Evolutionary conservation across 805 yeast species (phyloP).

Genomic region (Candida dajiaensis): DNA sequence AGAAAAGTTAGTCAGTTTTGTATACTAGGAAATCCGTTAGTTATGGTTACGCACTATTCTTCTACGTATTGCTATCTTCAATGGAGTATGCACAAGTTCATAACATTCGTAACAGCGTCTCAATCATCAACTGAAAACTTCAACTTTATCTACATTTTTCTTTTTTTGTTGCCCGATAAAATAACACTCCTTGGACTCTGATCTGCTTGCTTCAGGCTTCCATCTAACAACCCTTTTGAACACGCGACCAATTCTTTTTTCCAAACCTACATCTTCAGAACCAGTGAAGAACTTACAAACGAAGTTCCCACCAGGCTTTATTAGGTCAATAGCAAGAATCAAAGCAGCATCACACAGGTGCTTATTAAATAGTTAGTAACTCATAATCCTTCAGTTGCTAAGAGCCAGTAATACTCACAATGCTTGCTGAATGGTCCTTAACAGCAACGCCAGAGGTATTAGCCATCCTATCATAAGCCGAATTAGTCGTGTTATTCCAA

Average conservation of each 20-base stretch:
- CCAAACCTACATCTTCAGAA: conserved; percentile 63
- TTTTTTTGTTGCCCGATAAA: conserved; percentile 60
- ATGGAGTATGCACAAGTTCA: background rate
- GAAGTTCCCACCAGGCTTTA: conserved; percentile 64
- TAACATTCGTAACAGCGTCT: background rate
- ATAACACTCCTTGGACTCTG: conserved; percentile 78
- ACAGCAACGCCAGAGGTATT: conserved; percentile 81
- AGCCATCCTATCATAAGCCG: conserved; percentile 84
- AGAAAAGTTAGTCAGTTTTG: background rate
- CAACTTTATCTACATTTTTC: conserved; percentile 34
- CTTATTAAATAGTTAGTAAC: conserved; percentile 23
- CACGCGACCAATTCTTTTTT: conserved; percentile 46
- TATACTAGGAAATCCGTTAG: background rate
- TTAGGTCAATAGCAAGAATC: conserved; percentile 62
- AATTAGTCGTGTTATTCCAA: conserved; percentile 65
- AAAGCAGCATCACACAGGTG: conserved; percentile 90
- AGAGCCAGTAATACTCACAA: conserved; percentile 36
- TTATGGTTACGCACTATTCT: background rate
- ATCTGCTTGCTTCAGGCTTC: conserved; percentile 79
- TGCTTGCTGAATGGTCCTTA: conserved; percentile 77
- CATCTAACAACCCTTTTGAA: conserved; percentile 61
- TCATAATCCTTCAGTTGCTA: background rate
- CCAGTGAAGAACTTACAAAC: conserved; percentile 88
- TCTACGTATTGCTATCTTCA: background rate
- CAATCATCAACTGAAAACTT: conserved; percentile 31